Base-by-base conservation (phyloP, 2,329 filamentous ascomycete species). In the Talaromyces amestolkiae region DNA sequence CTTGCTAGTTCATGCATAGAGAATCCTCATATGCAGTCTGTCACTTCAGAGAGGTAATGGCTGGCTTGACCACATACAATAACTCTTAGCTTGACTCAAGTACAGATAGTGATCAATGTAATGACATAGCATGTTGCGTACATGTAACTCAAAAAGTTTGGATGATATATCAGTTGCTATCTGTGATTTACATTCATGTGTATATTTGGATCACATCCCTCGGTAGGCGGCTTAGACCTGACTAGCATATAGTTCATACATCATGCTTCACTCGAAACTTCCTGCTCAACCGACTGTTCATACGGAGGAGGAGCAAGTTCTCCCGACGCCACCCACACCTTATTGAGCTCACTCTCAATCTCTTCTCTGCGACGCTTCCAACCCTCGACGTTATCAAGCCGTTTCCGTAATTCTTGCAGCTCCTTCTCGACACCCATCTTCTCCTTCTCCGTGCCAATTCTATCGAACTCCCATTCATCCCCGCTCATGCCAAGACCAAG, bases 401-500 rank as follows among this genome's bases (percentile, higher is more conserved):
- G 85, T 76, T 94, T 92, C 35, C 89, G 87, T 51, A 99, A 83
- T 70, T 97, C 92, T 59, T 90, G 86, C 17, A 98, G 82, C 77
- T 99, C 95, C 75, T 91, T 92, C 80, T 97, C 93, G 8, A 97
- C 93, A 24, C 91, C 91, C 76, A 93, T 88, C 81, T 97, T 97
- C 82, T 99, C 95, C 66, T 90, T 87, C 74, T 93, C 92, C 0
- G 93, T 97, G 65, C 95, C 95, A 70, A 99, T 98, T 65, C 92
- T 88, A 77, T 97, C 91, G 76, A 97, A 91, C 70, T 94, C 90
- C 92, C 95, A 98, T 72, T 91, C 90, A 63, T 91, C 89, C n/a
- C 90, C 92, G 60, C 88, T 85, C 17, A 91, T 87, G 61, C 93
- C 94, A 66, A 91, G 81, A 33, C 93, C 93, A 4, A 99, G 86